phyloP scores from a whole-genome alignment of 305 asterid genomes.

The Plantago lanceolata region DNA sequence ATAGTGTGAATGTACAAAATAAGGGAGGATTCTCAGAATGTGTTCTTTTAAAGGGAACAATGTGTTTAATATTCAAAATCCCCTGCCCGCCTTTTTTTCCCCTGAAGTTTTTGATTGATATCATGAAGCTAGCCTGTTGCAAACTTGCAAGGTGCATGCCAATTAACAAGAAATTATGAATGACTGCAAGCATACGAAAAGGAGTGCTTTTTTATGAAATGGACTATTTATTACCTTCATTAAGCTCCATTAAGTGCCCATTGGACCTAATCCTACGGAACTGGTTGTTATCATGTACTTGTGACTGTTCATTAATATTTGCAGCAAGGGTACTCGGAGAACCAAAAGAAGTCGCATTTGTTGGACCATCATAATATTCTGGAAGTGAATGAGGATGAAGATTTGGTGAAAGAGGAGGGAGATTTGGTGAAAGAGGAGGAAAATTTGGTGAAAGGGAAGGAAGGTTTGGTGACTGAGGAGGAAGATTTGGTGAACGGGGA shows the following conservation, averaged over 20 bases:
- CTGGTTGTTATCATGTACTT: slow-evolving; percentile 58
- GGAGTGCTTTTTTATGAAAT: slow-evolving; percentile 1
- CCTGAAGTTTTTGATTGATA: background rate
- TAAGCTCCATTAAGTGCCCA: slow-evolving; percentile 59
- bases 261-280: slow-evolving; percentile 53
- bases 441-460: slow-evolving; percentile 56
- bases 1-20: background rate
- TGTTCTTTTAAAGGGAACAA: background rate
- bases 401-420: background rate
- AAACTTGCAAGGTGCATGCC: slow-evolving; percentile 2
- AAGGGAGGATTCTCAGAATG: background rate
- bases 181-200: slow-evolving; percentile 8
- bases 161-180: slow-evolving; percentile 14
- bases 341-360: slow-evolving; percentile 51
- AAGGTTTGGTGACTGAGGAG: slow-evolving; percentile 22
- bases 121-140: slow-evolving; percentile 6
- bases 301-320: slow-evolving; percentile 51
- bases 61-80: background rate
- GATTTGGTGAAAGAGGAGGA: no score
- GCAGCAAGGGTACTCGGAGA: slow-evolving; percentile 65
- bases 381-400: slow-evolving; percentile 77
- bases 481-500: slow-evolving; percentile 24
- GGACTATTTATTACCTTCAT: slow-evolving; percentile 51
- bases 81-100: background rate
- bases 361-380: slow-evolving; percentile 63